These are phyloP conservation scores for Serendipita sp. DNA, from an alignment of 768 basidiomycete species.

Conservation along the genomic window DNA sequence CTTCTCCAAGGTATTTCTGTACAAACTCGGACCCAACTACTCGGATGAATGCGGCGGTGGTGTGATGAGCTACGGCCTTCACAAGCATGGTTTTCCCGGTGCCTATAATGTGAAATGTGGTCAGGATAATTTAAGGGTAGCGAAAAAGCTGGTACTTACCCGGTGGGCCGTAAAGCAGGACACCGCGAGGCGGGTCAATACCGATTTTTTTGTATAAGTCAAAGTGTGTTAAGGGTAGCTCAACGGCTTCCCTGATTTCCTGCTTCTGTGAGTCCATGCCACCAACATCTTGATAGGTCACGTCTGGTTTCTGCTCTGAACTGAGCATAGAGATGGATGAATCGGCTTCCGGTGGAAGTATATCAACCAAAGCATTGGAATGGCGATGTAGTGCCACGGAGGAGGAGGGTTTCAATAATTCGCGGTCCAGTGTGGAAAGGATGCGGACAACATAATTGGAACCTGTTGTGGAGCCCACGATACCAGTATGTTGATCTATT, in stretches of 20 bases:
- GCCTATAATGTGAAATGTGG: constrained; percentile 29
- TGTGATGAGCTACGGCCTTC: constrained; percentile 97
- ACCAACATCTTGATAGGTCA: constrained; percentile 85
- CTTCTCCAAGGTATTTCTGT: constrained; percentile 98
- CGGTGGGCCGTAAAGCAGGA: constrained; percentile 90
- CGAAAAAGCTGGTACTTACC: constrained; percentile 30
- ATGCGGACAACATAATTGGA: constrained; percentile 98
- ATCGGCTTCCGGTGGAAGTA: constrained; percentile 95
- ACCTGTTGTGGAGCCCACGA: constrained; percentile 94
- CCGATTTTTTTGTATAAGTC: constrained; percentile 99
- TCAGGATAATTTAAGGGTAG: neutral
- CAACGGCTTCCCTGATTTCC: constrained; percentile 96
- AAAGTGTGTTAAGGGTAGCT: constrained; percentile 89
- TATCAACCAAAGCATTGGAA: constrained; percentile 96
- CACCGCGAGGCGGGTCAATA: constrained; percentile 96
- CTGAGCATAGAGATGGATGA: constrained; percentile 92
- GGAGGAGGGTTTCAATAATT: constrained; percentile 90
- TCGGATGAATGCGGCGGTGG: constrained; percentile 92
- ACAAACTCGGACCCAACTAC: constrained; percentile 98
- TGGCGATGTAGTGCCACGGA: constrained; percentile 98
- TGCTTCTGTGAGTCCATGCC: constrained; percentile 98
- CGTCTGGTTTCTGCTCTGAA: constrained; percentile 88
- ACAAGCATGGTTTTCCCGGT: constrained; percentile 99
- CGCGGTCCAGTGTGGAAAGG: constrained; percentile 88
- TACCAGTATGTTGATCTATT: constrained; percentile 92